Base-by-base conservation (phyloP, 805 yeast genomes). In the Nematodospora valgi region DNA sequence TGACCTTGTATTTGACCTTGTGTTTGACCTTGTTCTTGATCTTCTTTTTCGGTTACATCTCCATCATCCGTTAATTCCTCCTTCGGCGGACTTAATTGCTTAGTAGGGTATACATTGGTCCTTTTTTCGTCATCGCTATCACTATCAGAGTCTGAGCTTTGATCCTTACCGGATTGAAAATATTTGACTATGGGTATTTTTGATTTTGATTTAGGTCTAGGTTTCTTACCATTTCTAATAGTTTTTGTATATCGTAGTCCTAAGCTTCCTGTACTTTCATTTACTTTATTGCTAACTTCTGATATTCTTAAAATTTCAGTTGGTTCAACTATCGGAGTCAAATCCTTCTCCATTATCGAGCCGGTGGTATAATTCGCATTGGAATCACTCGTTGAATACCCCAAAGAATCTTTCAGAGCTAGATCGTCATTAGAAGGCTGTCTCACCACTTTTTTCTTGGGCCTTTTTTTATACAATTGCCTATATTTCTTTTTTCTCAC, bases 31-130 rank as follows among this genome's bases (percentile, higher is more conserved):
- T 10, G 9, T n/a, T 11, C 15, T 10, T 15, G 14, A 9, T 25
- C 34, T n/a, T 47, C 49, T 2, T 38, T 39, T 29, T 38, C 47
- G 1, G 47, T 43, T 1, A 32, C 19, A 22, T 40, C 48, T 4
- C 43, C 48, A 23, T 44, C 49, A 14, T 47, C 46, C 5, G 46
- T 43, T 9, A 35, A 38, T 5, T 40, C 51, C 8, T 44, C 55
- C 16, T 16, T 22, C 4, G 32, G 5, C 5, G 37, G 15, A 6
- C 18, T 21, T 15, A 30, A 30, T 6, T 23, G 25, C 4, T 13
- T 12, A 4, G 40, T 17, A 4, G 23, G 7, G 13, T n/a, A 29
- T 16, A 23, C 32, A 11, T 32, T 21, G 21, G 37, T 8, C 8
- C 21, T 20, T 23, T 10, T 14, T 15, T 23, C 23, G 3, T 13